Evolutionary conservation across 352 stramenopile species (phyloP), one percentile per base, ranked within the genome.

Genomic region (Phytopythium mirpurense): DNA sequence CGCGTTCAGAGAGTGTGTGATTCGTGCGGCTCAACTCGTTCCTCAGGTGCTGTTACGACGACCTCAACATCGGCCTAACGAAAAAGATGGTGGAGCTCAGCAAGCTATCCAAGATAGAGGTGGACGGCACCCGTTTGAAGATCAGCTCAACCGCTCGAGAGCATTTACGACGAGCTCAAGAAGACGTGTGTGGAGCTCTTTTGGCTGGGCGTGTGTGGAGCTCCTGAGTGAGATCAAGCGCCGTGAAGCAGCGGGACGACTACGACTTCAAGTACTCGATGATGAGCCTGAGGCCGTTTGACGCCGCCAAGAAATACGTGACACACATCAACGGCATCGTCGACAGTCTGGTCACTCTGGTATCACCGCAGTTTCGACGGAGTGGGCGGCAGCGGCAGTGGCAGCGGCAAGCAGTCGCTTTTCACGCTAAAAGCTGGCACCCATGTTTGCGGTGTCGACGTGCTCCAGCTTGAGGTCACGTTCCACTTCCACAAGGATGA

Each of bases 261-360:
- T 98, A 98, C 76, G 98, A 97, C 65, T 97, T 97, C 52, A 93
- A 97, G 60, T 96, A 98, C 48, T 96, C 96, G 45, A 97, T 97
- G 83, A 99, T 99, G 96, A 97, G 99, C 59, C 68, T 99, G 2
- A 95, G 98, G 45, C 78, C 99, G 0, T 99, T 99, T 51, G 88
- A 98, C 63, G 96, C 98, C 55, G 96, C 96, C 12, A 98, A 98
- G 81, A 81, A 96, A 59, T 96, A 99, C 63, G 82, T 99, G 36
- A 98, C 94, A 19, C 88, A 95, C 31, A 98, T 99, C 43, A 96
- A 88, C 53, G 86, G 96, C 21, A 98, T 98, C 61, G 98, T 99
- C 55, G 85, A 95, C 29, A 98, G n/a, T n/a, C n/a, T n/a, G n/a
- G n/a, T n/a, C n/a, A 97, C 65, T 93, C 95, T 19, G 92, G 90